A percentile compares a stretch with the other conserved stretches of the same genome.
Conservation (phyloP, 2,329 filamentous ascomycete species). For the Penicillium hesseltinei region DNA sequence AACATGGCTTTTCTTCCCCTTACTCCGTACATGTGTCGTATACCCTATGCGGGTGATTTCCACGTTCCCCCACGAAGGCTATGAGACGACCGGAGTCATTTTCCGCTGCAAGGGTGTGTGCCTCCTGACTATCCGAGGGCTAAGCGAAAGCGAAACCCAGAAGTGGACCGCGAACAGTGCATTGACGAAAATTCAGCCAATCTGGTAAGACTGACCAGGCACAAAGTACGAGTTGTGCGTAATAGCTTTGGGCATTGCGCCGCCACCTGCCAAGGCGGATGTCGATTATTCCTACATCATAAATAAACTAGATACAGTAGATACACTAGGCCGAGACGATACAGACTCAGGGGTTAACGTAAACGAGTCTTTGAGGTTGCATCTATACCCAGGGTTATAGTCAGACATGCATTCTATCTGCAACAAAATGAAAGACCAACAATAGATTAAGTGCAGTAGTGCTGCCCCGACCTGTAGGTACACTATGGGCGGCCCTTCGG, state of each 20-base stretch:
- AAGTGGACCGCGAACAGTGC: slow-evolving; percentile 1
- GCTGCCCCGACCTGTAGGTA: slow-evolving; percentile 6
- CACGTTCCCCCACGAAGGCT: slow-evolving; percentile 13
- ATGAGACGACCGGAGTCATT: background rate
- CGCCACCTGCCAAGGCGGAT: slow-evolving; percentile 12
- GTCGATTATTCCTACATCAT: background rate
- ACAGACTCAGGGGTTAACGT: background rate
- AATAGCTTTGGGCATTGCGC: slow-evolving; percentile 8
- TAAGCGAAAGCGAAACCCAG: slow-evolving; percentile 3
- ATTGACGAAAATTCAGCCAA: background rate
- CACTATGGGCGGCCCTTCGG: slow-evolving; percentile 13
- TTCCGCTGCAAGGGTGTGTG: slow-evolving; percentile 3
- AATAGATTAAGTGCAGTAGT: slow-evolving; percentile 12
- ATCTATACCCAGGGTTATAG: background rate
- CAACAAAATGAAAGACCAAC: background rate
- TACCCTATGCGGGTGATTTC: slow-evolving; percentile 7
- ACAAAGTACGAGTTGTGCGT: slow-evolving; percentile 4
- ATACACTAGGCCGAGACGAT: background rate
- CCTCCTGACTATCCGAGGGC: slow-evolving; percentile 2
- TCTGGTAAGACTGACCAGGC: background rate
- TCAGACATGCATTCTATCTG: background rate
- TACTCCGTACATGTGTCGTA: background rate
- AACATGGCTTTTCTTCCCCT: background rate
- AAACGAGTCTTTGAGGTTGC: no score
- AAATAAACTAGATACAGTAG: background rate